Evolutionary conservation across 495 filamentous ascomycete genomes (phyloP).

Genomic region (Polyplosphaeria fusca): DNA sequence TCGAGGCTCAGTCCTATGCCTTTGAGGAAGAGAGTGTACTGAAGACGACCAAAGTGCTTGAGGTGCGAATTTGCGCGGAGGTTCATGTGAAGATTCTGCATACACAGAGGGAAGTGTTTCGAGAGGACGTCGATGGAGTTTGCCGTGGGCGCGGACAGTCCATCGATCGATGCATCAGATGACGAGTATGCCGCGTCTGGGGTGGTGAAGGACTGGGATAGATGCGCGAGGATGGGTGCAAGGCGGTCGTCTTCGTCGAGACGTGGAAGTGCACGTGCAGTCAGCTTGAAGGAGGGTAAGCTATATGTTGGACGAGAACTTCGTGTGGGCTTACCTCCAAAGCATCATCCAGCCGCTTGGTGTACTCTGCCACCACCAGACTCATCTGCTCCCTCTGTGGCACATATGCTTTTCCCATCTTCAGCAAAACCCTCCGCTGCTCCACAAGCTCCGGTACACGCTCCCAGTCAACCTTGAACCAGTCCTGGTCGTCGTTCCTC

Average conservation of each 20-base stretch:
- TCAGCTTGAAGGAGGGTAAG: slow-evolving; percentile 53
- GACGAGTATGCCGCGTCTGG: slow-evolving; percentile 76
- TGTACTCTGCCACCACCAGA: slow-evolving; percentile 87
- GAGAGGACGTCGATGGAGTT: slow-evolving; percentile 77
- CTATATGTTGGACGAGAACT: not conserved
- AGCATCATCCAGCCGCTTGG: slow-evolving; percentile 67
- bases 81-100: slow-evolving; percentile 81
- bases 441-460: slow-evolving; percentile 88
- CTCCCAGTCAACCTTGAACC: slow-evolving; percentile 96
- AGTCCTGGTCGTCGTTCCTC: slow-evolving; percentile 61
- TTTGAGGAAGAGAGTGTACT: slow-evolving; percentile 97
- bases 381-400: slow-evolving; percentile 79
- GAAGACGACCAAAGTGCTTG: slow-evolving; percentile 89
- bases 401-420: slow-evolving; percentile 84
- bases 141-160: slow-evolving; percentile 50
- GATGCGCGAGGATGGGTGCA: slow-evolving; percentile 86
- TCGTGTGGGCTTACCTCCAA: slow-evolving; percentile 61
- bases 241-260: slow-evolving; percentile 97
- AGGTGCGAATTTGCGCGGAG: slow-evolving; percentile 82
- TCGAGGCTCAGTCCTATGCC: slow-evolving; percentile 89
- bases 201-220: slow-evolving; percentile 86
- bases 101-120: slow-evolving; percentile 88
- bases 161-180: slow-evolving; percentile 67
- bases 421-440: slow-evolving; percentile 68
- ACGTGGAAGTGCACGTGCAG: slow-evolving; percentile 81